Percentiles rank a stretch among this genome's conserved stretches.
Conservation (phyloP, 139 green algal species). For the Coelastrella sp. region DNA sequence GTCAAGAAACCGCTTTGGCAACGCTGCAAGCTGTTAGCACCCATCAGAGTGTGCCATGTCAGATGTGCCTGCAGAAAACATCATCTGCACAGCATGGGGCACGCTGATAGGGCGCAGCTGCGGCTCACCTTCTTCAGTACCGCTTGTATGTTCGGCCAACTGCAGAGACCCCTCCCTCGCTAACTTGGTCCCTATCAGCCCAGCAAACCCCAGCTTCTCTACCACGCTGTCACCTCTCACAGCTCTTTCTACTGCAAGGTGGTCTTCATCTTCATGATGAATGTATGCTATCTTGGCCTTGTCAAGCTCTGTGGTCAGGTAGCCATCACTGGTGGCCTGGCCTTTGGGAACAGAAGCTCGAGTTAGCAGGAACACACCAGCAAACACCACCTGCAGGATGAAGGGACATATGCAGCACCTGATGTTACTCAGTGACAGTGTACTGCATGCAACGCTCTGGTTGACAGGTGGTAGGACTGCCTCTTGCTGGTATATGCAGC, state of each 20-base stretch:
- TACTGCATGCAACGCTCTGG: too few species aligned
- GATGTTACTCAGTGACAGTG: too few species aligned
- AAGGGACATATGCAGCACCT: neutral
- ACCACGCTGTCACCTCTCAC: neutral
- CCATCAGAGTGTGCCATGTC: too few species aligned
- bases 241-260: neutral
- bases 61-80: neutral
- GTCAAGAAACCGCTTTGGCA: neutral
- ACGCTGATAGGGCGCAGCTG: too few species aligned
- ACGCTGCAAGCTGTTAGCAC: too few species aligned
- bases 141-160: neutral
- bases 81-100: too few species aligned
- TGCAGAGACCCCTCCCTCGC: neutral
- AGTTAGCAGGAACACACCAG: slow-evolving; percentile 74
- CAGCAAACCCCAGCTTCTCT: neutral
- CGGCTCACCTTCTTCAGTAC: neutral
- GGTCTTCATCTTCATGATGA: slow-evolving; percentile 17
- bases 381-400: slow-evolving; percentile 69
- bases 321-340: slow-evolving; percentile 1
- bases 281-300: slow-evolving; percentile 31
- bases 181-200: neutral
- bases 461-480: too few species aligned
- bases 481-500: too few species aligned
- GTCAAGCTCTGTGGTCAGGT: slow-evolving; percentile 31
- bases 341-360: neutral